Evolutionary conservation across 2,329 filamentous ascomycete species (phyloP).

Genomic region (Scedosporium dehoogii): DNA sequence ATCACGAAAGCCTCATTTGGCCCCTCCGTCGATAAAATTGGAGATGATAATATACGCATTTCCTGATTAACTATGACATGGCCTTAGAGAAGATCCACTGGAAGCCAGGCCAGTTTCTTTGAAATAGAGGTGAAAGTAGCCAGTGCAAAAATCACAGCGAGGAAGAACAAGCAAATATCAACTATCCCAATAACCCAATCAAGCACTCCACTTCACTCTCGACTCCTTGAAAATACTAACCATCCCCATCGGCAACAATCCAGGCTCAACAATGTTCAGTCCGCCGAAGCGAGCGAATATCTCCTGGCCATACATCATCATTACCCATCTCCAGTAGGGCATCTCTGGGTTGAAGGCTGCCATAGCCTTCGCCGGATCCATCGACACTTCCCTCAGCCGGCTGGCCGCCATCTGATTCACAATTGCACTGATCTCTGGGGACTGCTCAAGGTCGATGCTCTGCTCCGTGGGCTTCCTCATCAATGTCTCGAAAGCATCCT

Average conservation of each 20-base stretch:
- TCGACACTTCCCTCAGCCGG: neutral
- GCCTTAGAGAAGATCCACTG: too few relatives aligned
- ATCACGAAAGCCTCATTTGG: neutral
- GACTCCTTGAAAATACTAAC: constrained; percentile 32
- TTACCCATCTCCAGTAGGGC: constrained; percentile 38
- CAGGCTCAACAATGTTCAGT: constrained; percentile 32
- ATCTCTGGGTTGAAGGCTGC: constrained; percentile 22
- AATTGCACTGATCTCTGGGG: neutral
- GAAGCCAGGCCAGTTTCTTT: too few relatives aligned
- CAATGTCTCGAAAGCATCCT: constrained; percentile 24
- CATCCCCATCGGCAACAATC: constrained; percentile 36
- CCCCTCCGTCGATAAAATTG: too few relatives aligned
- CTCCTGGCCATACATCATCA: constrained; percentile 33
- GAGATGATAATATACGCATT: too few relatives aligned
- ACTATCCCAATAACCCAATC: neutral
- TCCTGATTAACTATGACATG: too few relatives aligned
- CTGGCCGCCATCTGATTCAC: neutral
- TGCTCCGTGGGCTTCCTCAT: constrained; percentile 20
- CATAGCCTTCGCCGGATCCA: neutral
- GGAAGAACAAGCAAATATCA: too few relatives aligned
- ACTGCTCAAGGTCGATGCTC: constrained; percentile 16
- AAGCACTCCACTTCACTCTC: constrained; percentile 27
- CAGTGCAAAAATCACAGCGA: too few relatives aligned
- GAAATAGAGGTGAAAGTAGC: too few relatives aligned
- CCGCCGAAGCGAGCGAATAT: constrained; percentile 33